Conservation (phyloP, 345 rosid species). For the Citrus reticulata region DNA sequence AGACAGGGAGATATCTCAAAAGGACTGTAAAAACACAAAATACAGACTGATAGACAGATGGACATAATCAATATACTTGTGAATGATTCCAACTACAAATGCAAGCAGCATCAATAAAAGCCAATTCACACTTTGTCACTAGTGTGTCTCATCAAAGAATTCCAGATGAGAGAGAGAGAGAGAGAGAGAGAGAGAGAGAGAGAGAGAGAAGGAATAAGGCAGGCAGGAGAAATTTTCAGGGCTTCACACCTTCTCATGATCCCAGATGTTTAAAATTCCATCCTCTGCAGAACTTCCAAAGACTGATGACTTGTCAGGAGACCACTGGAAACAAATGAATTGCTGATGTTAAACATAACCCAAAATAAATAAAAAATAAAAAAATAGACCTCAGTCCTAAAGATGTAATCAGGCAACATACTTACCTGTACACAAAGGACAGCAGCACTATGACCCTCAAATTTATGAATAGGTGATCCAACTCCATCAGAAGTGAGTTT, state of each 20-base stretch:
- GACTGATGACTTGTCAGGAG: conserved; percentile 82
- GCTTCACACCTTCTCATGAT: conserved; percentile 65
- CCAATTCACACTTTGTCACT: neutral
- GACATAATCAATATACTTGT: neutral
- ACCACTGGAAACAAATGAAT: conserved; percentile 55
- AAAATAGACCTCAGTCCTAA: neutral
- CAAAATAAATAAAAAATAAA: neutral
- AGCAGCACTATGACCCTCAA: conserved; percentile 78
- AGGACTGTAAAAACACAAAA: neutral
- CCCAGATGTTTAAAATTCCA: conserved; percentile 91
- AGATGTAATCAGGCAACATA: neutral
- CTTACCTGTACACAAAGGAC: conserved; percentile 89
- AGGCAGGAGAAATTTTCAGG: neutral
- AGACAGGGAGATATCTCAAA: neutral
- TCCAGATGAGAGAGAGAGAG: neutral
- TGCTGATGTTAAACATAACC: neutral
- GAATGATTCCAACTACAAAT: neutral
- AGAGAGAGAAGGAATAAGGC: neutral
- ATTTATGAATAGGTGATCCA: conserved; percentile 65
- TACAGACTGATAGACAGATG: neutral
- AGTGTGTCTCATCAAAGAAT: neutral
- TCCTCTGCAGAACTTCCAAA: conserved; percentile 97
- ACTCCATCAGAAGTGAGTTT: conserved; percentile 53
- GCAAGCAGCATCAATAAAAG: neutral
- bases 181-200: neutral